Percentiles rank a stretch among this genome's conserved stretches.
Evolutionary conservation across 1,139 yeast species (phyloP).

Genomic region (Pneumocystis sp.): DNA sequence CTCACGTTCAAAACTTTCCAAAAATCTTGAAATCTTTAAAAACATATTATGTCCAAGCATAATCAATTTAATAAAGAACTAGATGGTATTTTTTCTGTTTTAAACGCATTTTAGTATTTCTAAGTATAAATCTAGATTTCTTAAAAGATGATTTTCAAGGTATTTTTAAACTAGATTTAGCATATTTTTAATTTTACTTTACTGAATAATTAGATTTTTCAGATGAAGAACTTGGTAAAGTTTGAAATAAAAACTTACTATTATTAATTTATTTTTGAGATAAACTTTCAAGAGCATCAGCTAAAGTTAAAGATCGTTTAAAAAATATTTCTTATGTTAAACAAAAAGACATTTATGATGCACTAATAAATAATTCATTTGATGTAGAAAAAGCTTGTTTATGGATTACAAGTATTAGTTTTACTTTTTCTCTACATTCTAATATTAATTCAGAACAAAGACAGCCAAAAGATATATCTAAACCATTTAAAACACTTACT

Average conservation of each 20-base stretch:
- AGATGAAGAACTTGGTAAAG: background rate
- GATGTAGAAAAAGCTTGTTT: constrained; percentile 39
- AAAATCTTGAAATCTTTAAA: background rate
- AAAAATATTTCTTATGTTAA: background rate
- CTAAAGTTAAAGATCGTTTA: background rate
- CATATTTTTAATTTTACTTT: background rate
- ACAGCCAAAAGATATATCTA: constrained; percentile 7
- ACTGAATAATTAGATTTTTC: background rate
- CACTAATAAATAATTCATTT: constrained; percentile 47
- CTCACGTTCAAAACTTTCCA: background rate
- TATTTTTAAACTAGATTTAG: background rate
- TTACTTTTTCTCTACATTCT: background rate
- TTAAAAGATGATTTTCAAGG: background rate
- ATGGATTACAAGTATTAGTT: constrained; percentile 33
- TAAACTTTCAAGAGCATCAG: background rate
- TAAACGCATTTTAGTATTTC: background rate
- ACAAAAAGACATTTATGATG: constrained; percentile 34
- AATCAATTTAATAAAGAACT: background rate
- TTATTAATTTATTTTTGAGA: background rate
- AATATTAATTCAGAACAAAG: constrained; percentile 7
- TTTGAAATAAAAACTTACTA: background rate
- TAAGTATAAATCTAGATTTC: background rate
- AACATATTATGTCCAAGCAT: background rate
- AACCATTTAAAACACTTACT: background rate
- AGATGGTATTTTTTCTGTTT: background rate